Evolutionary conservation across 2,329 filamentous ascomycete species (phyloP), one percentile per base, ranked within the genome.

Genomic region (Pleomassaria siparia): DNA sequence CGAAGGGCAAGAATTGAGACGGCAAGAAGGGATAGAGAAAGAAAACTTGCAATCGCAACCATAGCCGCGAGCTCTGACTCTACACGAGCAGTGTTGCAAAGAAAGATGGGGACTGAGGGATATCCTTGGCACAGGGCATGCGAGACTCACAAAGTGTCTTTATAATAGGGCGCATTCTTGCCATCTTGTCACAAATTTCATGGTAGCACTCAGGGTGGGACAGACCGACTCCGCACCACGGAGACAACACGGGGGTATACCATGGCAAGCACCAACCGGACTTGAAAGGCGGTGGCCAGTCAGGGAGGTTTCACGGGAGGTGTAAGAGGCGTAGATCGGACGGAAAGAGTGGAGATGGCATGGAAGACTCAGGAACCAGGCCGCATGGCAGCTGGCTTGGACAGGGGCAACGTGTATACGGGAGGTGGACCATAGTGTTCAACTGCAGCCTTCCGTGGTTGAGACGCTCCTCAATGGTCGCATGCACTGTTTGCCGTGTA

Each of bases 1-100:
- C 63, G 54, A 47, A 62, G 59, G 11, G 54, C 44, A 50, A 55
- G 21, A 22, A 46, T 40, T 43, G 47, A 54, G 13, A 55, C 26
- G n/a, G 45, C 26, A 39, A 57, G 50, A 49, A 44, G 50, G 41
- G 46, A 51, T 6, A 59, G 48, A 37, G 47, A 50, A 39, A 57
- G 44, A 12, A 54, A 25, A 49, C 39, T 39, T 35, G 43, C 29
- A 49, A 32, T 15, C 26, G 47, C 44, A 47, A 46, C 41, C 56
- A 59, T 57, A 44, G 47, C 53, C 52, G 37, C 54, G 46, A 40
- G 13, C 29, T 47, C 24, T 26, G 40, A 44, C 42, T 52, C 47
- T 29, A 47, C 40, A 33, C 35, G 25, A 46, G 45, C 36, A 50
- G 28, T 24, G 35, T 24, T 16, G 24, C 37, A 43, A 39, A 13